phyloP scores from a whole-genome alignment of 2,329 filamentous ascomycete genomes.

The Cladophialophora bantiana region DNA sequence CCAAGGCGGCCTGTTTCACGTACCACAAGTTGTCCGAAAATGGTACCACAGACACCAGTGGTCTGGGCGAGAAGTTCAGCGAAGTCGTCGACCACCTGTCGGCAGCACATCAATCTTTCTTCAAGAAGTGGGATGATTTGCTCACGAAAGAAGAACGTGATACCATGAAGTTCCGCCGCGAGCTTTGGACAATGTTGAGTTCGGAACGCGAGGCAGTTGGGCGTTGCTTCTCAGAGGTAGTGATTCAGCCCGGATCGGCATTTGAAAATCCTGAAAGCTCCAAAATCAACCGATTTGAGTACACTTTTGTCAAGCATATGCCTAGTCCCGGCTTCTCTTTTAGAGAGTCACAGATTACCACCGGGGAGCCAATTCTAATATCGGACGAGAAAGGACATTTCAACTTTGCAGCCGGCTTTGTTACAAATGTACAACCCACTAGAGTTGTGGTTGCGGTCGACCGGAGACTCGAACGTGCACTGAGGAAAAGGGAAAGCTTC shows the following conservation, averaged over 20 bases:
- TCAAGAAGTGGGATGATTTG: conserved; percentile 91
- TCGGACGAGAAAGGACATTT: conserved; percentile 96
- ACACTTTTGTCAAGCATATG: conserved; percentile 79
- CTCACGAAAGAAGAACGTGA: conserved; percentile 95
- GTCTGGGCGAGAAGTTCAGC: conserved; percentile 80
- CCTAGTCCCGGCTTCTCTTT: conserved; percentile 75
- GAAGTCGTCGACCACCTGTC: conserved; percentile 81
- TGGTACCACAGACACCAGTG: conserved; percentile 80
- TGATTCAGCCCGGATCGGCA: conserved; percentile 79
- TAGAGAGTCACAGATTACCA: conserved; percentile 82
- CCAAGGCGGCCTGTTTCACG: conserved; percentile 86
- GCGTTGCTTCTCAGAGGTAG: conserved; percentile 85
- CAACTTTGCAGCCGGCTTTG: conserved; percentile 89
- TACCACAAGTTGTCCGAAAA: conserved; percentile 91
- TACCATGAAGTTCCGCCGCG: conserved; percentile 81
- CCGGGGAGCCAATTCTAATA: conserved; percentile 93
- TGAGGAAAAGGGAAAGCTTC: conserved; percentile 77
- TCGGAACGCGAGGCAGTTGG: conserved; percentile 84
- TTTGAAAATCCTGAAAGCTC: conserved; percentile 72
- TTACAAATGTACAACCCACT: conserved; percentile 76
- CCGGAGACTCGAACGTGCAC: conserved; percentile 83
- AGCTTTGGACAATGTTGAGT: conserved; percentile 96
- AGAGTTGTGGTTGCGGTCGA: conserved; percentile 90
- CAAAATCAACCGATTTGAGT: conserved; percentile 91
- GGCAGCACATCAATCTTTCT: conserved; percentile 78